phyloP scores from a whole-genome alignment of 2,329 filamentous ascomycete genomes.

The Reticulascus tulasneorum region DNA sequence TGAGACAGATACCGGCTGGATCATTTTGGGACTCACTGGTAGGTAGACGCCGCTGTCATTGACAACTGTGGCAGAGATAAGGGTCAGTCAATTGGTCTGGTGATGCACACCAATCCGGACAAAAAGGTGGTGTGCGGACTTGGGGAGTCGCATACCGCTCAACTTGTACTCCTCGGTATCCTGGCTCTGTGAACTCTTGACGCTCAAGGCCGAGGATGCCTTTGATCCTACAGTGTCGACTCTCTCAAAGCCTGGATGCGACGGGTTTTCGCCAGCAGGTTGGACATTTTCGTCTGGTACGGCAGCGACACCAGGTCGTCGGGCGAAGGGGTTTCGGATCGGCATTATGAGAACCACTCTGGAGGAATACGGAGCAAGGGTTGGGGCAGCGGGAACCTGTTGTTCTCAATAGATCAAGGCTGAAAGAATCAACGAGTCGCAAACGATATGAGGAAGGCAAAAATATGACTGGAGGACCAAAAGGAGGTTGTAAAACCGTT shows the following conservation, averaged over 20 bases:
- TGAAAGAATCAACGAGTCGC: too few species aligned
- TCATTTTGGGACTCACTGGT: conserved; percentile 57
- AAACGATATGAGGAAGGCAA: too few species aligned
- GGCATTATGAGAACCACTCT: too few species aligned
- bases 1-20: conserved; percentile 15
- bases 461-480: too few species aligned
- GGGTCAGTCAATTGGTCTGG: conserved; percentile 22
- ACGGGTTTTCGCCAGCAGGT: conserved; percentile 36
- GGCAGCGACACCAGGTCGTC: conserved; percentile 46
- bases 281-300: conserved; percentile 51
- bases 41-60: conserved; percentile 94
- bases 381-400: too few species aligned
- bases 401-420: too few species aligned
- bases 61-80: conserved; percentile 60
- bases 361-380: too few species aligned
- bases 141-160: conserved; percentile 57
- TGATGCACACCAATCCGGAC: conserved; percentile 8
- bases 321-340: conserved; percentile 69
- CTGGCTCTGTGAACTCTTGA: conserved; percentile 55
- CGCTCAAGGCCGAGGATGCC: conserved; percentile 58
- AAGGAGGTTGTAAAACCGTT: too few species aligned
- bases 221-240: conserved; percentile 61
- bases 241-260: conserved; percentile 53
- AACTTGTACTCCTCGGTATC: conserved; percentile 74
- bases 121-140: conserved; percentile 6